Conservation (phyloP, 345 rosid species). For the Mallotus nudiflorus region DNA sequence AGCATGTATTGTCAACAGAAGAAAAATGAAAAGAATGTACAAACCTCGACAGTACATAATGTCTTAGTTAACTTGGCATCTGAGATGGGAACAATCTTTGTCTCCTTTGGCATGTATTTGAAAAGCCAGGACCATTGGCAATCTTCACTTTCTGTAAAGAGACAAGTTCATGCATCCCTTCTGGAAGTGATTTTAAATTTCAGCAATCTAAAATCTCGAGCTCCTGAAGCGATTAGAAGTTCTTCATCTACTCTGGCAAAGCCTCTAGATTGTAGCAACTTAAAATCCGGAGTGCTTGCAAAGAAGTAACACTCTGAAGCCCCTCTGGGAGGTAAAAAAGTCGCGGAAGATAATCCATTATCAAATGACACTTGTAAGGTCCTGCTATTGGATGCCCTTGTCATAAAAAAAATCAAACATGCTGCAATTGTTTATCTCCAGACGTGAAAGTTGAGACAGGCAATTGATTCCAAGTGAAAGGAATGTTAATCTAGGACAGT, state of each 20-base stretch:
- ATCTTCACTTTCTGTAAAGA: constrained; percentile 12
- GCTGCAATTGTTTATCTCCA: constrained; percentile 14
- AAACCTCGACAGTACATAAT: neutral
- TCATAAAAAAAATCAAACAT: constrained; percentile 5
- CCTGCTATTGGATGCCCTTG: constrained; percentile 5
- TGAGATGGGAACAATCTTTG: neutral
- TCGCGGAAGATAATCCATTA: constrained; percentile 16
- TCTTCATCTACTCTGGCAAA: constrained; percentile 14
- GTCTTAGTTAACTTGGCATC: neutral
- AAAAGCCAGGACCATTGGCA: neutral
- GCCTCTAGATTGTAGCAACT: constrained; percentile 12
- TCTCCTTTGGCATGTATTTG: neutral
- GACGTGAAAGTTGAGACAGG: constrained; percentile 6
- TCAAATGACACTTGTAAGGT: neutral
- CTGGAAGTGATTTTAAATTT: neutral
- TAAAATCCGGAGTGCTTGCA: constrained; percentile 10
- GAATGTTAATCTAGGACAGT: constrained; percentile 2
- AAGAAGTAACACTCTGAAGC: constrained; percentile 7
- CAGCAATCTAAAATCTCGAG: constrained; percentile 18
- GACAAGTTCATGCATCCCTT: neutral
- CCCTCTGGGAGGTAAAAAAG: constrained; percentile 10
- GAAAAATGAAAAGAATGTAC: neutral
- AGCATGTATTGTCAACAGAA: neutral
- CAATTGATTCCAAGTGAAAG: constrained; percentile 18
- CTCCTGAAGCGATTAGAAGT: constrained; percentile 14